Conservation (phyloP, 169 alveolate species). For the Plasmodium yoelii region DNA sequence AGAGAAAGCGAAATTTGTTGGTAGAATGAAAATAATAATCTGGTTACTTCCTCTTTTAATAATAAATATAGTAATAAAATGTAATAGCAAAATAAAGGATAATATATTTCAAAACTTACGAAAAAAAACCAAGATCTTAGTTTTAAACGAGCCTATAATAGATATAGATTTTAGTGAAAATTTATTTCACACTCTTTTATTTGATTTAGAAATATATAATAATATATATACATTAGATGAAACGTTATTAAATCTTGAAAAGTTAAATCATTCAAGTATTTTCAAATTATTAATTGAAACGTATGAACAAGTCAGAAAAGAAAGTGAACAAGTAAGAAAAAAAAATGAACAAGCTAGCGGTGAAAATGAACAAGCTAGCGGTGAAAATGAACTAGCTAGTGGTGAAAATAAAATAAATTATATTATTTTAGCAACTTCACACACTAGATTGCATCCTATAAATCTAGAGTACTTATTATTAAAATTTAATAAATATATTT, state of each 20-base stretch:
- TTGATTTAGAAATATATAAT: slow-evolving; percentile 44
- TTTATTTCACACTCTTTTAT: slow-evolving; percentile 36
- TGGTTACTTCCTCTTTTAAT: background rate
- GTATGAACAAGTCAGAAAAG: background rate
- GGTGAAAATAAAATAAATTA: slow-evolving; percentile 41
- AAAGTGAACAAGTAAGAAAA: too few species aligned
- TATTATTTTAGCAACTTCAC: slow-evolving; percentile 19
- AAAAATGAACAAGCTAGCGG: too few species aligned
- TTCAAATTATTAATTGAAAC: slow-evolving; percentile 24
- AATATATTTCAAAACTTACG: slow-evolving; percentile 31
- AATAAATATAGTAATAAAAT: background rate
- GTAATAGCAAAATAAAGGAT: slow-evolving; percentile 26
- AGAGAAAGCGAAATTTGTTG: too few species aligned
- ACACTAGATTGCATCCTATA: slow-evolving; percentile 47
- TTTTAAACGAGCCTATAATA: slow-evolving; percentile 64
- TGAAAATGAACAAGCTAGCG: background rate
- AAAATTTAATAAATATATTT: slow-evolving; percentile 53
- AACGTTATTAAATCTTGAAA: slow-evolving; percentile 15
- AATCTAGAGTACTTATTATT: slow-evolving; percentile 44
- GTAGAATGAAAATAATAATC: too few species aligned
- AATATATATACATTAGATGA: slow-evolving; percentile 59
- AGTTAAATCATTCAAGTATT: slow-evolving; percentile 21
- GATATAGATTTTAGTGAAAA: slow-evolving; percentile 30
- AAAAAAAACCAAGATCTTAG: slow-evolving; percentile 31
- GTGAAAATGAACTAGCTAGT: background rate